A percentile compares a stretch with the other conserved stretches of the same genome.
Evolutionary conservation across 1,139 yeast genomes (phyloP).

Genomic region (Geotrichum aggregatum): DNA sequence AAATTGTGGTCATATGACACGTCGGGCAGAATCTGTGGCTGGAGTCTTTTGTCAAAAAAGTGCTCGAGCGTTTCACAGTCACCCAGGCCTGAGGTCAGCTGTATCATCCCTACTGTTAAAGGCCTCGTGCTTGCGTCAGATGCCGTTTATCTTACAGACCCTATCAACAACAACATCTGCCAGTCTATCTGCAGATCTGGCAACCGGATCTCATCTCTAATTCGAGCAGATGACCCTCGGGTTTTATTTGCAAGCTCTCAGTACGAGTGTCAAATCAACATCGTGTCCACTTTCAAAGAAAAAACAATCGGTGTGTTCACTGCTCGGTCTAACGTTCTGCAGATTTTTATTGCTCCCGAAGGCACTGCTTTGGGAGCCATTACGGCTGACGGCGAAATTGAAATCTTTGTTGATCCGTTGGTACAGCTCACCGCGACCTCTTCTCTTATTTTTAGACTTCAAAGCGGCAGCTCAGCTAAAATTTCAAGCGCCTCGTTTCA

Average conservation of each 20-base stretch:
- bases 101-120: conserved; percentile 40
- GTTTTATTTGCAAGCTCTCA: neutral
- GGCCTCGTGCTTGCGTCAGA: conserved; percentile 60
- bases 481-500: conserved; percentile 40
- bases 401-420: conserved; percentile 58
- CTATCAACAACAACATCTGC: conserved; percentile 13
- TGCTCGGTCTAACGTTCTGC: conserved; percentile 33
- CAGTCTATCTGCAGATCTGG: too few relatives aligned
- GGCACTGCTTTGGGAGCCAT: too few relatives aligned
- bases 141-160: conserved; percentile 52
- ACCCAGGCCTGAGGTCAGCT: conserved; percentile 34
- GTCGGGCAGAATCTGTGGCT: conserved; percentile 58
- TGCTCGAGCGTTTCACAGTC: conserved; percentile 46
- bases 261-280: conserved; percentile 38
- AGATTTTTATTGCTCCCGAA: too few relatives aligned
- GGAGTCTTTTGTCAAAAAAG: conserved; percentile 51
- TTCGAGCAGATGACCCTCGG: conserved; percentile 44
- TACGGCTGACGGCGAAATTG: conserved; percentile 56
- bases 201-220: conserved; percentile 46
- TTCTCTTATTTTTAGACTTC: neutral
- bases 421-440: neutral
- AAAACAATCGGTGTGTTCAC: conserved; percentile 53
- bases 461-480: conserved; percentile 23
- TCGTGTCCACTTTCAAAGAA: conserved; percentile 50
- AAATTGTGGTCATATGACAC: conserved; percentile 57